Evolutionary conservation across 2,329 filamentous ascomycete genomes (phyloP).

Genomic region (Metarhizium robertsii): DNA sequence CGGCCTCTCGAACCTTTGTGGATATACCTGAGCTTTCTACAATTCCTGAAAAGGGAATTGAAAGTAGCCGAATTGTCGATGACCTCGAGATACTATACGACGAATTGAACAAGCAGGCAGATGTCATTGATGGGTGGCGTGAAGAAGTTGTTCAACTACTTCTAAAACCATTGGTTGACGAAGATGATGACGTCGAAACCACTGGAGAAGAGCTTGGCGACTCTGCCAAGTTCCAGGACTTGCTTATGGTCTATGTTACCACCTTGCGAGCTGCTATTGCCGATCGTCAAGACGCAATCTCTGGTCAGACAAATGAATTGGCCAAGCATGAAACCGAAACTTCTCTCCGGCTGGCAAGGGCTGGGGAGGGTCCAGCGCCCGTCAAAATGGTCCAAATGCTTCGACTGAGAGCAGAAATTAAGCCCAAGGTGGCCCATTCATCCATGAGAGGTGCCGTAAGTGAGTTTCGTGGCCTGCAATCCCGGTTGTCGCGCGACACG

Average conservation of each 20-base stretch:
- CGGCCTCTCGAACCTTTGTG: conserved; percentile 44
- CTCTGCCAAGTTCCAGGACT: conserved; percentile 79
- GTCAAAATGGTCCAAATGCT: conserved; percentile 48
- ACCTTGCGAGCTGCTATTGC: conserved; percentile 65
- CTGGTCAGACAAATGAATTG: conserved; percentile 67
- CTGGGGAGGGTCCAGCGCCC: conserved; percentile 62
- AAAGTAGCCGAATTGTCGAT: conserved; percentile 58
- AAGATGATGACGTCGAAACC: conserved; percentile 62
- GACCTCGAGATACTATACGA: conserved; percentile 55
- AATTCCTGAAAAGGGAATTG: conserved; percentile 54
- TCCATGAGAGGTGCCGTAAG: conserved; percentile 65
- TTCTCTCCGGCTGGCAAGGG: conserved; percentile 50
- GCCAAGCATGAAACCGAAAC: conserved; percentile 62
- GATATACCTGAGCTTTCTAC: conserved; percentile 50
- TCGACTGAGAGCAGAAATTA: conserved; percentile 33
- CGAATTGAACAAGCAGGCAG: conserved; percentile 63
- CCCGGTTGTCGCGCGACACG: conserved; percentile 19
- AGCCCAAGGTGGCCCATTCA: conserved; percentile 38
- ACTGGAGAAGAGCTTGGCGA: conserved; percentile 87
- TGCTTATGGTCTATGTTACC: conserved; percentile 80
- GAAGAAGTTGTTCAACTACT: conserved; percentile 63
- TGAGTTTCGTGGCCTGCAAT: conserved; percentile 58
- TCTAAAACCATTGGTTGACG: conserved; percentile 68
- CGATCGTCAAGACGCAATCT: conserved; percentile 68
- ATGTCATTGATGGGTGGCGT: conserved; percentile 65